Evolutionary conservation across 306 rosid genomes (phyloP), one percentile per base, ranked within the genome.

Genomic region (Cucumis hystrix): DNA sequence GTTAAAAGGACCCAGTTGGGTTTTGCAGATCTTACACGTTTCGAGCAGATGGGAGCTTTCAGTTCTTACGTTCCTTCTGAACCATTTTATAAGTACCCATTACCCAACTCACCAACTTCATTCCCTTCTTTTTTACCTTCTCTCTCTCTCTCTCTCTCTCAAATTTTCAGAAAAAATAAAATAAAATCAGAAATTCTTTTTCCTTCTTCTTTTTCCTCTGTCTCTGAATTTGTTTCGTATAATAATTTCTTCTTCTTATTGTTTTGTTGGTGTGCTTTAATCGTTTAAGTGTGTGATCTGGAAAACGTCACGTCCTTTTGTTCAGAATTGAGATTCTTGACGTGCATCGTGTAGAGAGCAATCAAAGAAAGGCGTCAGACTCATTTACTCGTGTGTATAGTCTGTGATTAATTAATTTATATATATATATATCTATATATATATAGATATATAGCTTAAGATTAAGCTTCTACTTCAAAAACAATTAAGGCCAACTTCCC

Each of bases 321-420:
- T 45, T 70, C 59, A 70, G 59, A 80, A 69, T 49, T 41, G 62
- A 80, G 84, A 82, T 86, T 77, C 85, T 67, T 82, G 77, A 83
- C 92, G 83, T 82, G 86, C 82, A 77, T 85, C 86, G 79, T 79
- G 79, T 78, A 74, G 70, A 75, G 77, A 76, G 81, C 49, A 82
- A 82, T 71, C 76, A 56, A 74, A 20, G 49, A 77, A 35, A 28
- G 37, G 30, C 86, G 83, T 82, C 89, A 86, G 82, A 58, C 20
- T 67, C 86, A 85, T 83, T 86, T 82, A 66, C 73, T 41, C 47
- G 3, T 15, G 52, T 47, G 52, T 47, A 15, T 47, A 47, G 52
- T 47, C 52, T 43, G 3, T 43, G 49, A 43, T 43, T 40, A 4
- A 3, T 28, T 28, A 1, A 28, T 28, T 28, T 28, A 1, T 28